These are phyloP conservation scores for Cryptococcus wingfieldii DNA, from an alignment of 1,284 basidiomycete genomes.

Conservation along the genomic window DNA sequence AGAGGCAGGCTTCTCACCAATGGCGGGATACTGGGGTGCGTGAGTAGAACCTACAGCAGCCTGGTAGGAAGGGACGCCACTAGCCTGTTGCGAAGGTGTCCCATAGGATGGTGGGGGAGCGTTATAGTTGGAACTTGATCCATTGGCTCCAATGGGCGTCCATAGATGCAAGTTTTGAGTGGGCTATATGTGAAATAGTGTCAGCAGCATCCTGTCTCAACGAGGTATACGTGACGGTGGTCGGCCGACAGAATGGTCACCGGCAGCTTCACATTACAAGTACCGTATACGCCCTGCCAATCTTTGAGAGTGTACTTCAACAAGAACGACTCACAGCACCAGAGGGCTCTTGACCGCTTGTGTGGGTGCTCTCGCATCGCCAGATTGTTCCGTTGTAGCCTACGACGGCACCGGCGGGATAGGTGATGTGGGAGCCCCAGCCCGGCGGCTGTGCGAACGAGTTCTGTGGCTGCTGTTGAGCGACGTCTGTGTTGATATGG, in stretches of 20 bases:
- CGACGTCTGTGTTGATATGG: neutral
- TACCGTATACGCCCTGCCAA: neutral
- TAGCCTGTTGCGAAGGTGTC: neutral
- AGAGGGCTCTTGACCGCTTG: constrained; percentile 17
- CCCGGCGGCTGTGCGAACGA: constrained; percentile 1
- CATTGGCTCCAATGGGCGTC: constrained; percentile 26
- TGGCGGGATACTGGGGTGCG: neutral
- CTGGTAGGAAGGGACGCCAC: constrained; percentile 1
- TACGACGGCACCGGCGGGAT: constrained; percentile 28
- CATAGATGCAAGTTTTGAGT: constrained; percentile 32
- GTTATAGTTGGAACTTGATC: constrained; percentile 1
- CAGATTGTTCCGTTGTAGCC: constrained; percentile 36
- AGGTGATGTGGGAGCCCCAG: constrained; percentile 24
- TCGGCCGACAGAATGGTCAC: too few relatives aligned
- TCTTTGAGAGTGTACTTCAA: neutral
- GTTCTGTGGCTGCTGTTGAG: neutral
- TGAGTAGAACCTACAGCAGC: constrained; percentile 2
- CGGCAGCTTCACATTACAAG: too few relatives aligned
- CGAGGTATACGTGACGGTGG: too few relatives aligned
- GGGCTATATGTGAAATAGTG: constrained; percentile 20
- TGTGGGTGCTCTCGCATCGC: constrained; percentile 36
- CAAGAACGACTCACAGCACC: constrained; percentile 21
- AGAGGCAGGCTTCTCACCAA: neutral
- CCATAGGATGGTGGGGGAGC: constrained; percentile 3
- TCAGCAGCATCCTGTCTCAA: neutral